Base-by-base conservation (phyloP, 2,329 filamentous ascomycete species). In the Alternaria arborescens region DNA sequence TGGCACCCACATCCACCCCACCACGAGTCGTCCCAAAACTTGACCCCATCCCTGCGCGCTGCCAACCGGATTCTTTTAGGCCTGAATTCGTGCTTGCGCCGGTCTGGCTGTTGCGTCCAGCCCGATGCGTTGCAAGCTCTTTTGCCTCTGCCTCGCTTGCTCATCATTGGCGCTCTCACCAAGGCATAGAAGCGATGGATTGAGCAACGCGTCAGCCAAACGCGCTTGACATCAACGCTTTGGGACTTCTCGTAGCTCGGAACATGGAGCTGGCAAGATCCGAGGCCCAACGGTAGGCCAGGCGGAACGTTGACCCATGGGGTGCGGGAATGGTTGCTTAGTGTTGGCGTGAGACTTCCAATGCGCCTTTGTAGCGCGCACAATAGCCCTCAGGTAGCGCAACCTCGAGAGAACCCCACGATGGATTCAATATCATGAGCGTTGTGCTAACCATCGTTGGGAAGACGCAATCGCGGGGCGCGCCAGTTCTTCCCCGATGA, bases 11-110 rank as follows among this genome's bases (percentile, higher is more conserved):
- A 60, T 54, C 58, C 51, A 53, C 68, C 68, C 72, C 71, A 62
- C 71, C 65, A 70, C 64, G 43, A 61, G 50, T 34, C 66, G 60
- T 60, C 58, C 62, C 58, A 71, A 75, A 77, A 76, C 74, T 67
- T 75, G 75, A 67, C 66, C 56, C 54, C 55, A 76, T 71, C 73
- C 74, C 61, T 70, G 73, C 60, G 56, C 44, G 47, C 53, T 50
- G 46, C 46, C 46, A 50, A 24, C 46, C 20, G 32, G 30, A 26
- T 50, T 50, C 24, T 18, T 36, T 38, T 50, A 50, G 32, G n/a
- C 34, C 46, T 18, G 20, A 47, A 47, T 30, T 46, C 10, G 24
- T 47, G 58, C 12, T 32, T n/a, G 36, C 28, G 32, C 53, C 34
- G 16, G 32, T 24, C 30, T 36, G 20, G 30, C 32, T 50, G 20